Evolutionary conservation across 2,329 filamentous ascomycete genomes (phyloP), one percentile per base, ranked within the genome.

Genomic region (Pseudocercospora pini-densiflorae): DNA sequence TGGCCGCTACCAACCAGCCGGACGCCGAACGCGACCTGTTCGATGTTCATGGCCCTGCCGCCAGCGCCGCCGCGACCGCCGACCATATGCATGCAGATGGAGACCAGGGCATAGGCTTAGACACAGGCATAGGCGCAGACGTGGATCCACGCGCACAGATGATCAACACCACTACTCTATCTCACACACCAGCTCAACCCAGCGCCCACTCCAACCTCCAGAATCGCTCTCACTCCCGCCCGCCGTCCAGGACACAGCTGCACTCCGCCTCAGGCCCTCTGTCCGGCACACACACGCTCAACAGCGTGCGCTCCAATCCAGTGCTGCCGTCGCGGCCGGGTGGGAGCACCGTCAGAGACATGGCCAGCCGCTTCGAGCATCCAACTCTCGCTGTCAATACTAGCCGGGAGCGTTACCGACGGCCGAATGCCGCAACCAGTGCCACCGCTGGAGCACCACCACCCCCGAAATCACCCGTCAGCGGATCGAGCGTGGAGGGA

Each of bases 321-420:
- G 73, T 73, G 12, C 68, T 75, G 27, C 72, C 75, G 16, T 74
- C 75, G 23, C 67, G 73, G 36, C 67, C 67, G 36, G 64, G 67
- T 21, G 74, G 75, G 29, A 58, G 55, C 55, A 70, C 63, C n/a
- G 91, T 95, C 72, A 92, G 90, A 79, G 92, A 95, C 75, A 83
- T 95, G 68, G 89, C 92, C 74, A 92, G 90, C 78, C 89, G 87
- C 62, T 95, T 94, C 80, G 91, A 94, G 78, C 88, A 89, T 75
- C 66, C 68, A 33, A 71, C 68, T 6, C 67, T 72, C 31, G 63
- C 70, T 24, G 65, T 72, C 33, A 70, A 68, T 51, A 72, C 72
- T 10, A 70, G 63, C 33, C 72, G 73, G 63, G 74, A 76, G 23
- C 68, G 70, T 29, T 72, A 74, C 61, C 68, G 69, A 62, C 70